phyloP scores from a whole-genome alignment of 83 land plant species.

The Isoetes engelmannii region DNA sequence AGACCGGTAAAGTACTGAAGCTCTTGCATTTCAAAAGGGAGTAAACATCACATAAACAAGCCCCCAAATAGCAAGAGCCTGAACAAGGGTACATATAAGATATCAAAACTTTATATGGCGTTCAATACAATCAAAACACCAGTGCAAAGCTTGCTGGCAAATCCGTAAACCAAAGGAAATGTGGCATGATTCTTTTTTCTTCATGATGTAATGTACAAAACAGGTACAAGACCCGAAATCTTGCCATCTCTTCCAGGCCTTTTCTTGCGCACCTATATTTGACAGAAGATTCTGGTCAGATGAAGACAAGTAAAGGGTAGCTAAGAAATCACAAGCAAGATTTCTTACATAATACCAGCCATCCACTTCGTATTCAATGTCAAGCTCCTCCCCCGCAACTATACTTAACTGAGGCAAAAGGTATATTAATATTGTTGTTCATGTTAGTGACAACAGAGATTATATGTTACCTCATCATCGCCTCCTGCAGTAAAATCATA shows the following conservation, averaged over 20 bases:
- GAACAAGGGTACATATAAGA: too few species aligned
- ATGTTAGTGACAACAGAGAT: neutral
- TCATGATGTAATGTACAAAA: conserved; percentile 54
- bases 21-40: too few species aligned
- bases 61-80: too few species aligned
- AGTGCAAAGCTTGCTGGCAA: too few species aligned
- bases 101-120: too few species aligned
- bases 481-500: conserved; percentile 99
- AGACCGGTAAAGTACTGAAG: too few species aligned
- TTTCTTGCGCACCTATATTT: conserved; percentile 26
- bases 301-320: conserved; percentile 1
- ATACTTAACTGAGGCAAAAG: conserved; percentile 61
- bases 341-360: conserved; percentile 94
- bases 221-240: conserved; percentile 77
- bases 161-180: too few species aligned
- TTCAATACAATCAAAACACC: too few species aligned
- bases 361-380: conserved; percentile 96
- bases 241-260: conserved; percentile 80
- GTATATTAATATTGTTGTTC: conserved; percentile 6
- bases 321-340: neutral
- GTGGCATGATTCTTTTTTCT: too few species aligned
- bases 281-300: neutral
- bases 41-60: too few species aligned
- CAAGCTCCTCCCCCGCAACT: conserved; percentile 91
- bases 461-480: conserved; percentile 83